phyloP scores from a whole-genome alignment of 176 grass and related monocot species.

The Cymbopogon citratus region DNA sequence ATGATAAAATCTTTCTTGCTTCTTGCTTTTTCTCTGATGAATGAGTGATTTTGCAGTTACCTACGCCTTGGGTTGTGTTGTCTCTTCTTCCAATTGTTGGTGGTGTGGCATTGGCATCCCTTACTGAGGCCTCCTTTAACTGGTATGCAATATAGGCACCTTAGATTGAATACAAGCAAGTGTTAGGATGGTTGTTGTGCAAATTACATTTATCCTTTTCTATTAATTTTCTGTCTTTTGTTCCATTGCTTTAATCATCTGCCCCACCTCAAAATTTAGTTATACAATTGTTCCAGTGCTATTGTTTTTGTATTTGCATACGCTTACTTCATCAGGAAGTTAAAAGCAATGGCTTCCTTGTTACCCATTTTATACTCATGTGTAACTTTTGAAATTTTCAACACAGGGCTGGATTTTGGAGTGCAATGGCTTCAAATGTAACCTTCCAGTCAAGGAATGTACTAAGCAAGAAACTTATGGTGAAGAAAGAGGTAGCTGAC shows the following conservation, averaged over 20 bases:
- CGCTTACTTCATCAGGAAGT: background rate
- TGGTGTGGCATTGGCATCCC: conserved; percentile 86
- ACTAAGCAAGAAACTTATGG: conserved; percentile 96
- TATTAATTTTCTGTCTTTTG: background rate
- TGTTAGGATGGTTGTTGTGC: background rate
- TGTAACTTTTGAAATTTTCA: background rate
- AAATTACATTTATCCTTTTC: conserved; percentile 10
- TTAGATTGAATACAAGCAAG: background rate
- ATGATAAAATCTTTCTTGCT: background rate
- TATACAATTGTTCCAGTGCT: background rate
- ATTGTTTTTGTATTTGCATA: background rate
- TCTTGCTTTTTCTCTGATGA: background rate
- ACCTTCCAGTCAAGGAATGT: conserved; percentile 97
- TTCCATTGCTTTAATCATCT: conserved; percentile 1
- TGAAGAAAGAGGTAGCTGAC: conserved; percentile 80
- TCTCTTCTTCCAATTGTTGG: conserved; percentile 92
- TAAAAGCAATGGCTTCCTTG: background rate
- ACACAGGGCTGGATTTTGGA: conserved; percentile 84
- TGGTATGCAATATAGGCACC: conserved; percentile 41
- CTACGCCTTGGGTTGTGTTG: conserved; percentile 73
- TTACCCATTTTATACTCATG: background rate
- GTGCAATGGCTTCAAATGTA: conserved; percentile 92
- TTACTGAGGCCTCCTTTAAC: conserved; percentile 96
- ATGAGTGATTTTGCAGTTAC: conserved; percentile 48
- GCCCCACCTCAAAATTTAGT: background rate